Base-by-base conservation (phyloP, 345 rosid genomes). In the Iberis pinnata region DNA sequence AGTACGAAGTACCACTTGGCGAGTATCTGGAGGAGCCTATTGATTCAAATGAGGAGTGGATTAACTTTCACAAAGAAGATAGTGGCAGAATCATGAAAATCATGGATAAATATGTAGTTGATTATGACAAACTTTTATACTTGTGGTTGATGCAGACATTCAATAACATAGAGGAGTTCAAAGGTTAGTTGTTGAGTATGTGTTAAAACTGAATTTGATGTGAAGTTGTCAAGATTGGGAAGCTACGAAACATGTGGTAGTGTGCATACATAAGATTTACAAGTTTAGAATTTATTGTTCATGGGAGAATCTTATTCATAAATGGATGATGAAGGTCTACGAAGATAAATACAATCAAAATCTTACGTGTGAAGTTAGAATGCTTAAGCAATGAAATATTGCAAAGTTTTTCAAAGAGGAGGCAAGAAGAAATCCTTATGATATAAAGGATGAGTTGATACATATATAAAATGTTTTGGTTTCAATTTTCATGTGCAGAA, bases 381-480 rank as follows among this genome's bases (percentile, higher is more conserved):
- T 24, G 20, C n/a, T 46, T 6, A 25, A 46, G 9, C 19, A 46
- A 13, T 14, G 48, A 1, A n/a, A 4, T 1, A 14, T 46, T 46
- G 35, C 9, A 1, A 25, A 6, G 1, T 25, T 43, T 1, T 43
- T 43, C 27, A 43, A 43, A 43, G 27, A 43, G 19, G 15, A 43
- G 13, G 48, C 48, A 19, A 43, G 9, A 20, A 43, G 27, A 19
- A 1, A 5, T 4, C 16, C 48, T 43, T 14, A 18, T 16, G 9
- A 43, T 43, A 43, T 43, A 12, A 43, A 43, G 25, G 27, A 43
- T 43, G 48, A 43, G 27, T 43, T 43, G 27, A 43, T 12, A 27
- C 48, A 43, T 11, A 22, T 19, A 15, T 43, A 43, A 9, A 43
- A 43, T 20, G 48, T 43, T 13, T 29, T 9, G 1, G 33, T 29